phyloP scores from a whole-genome alignment of 2,329 filamentous ascomycete genomes.

The Clonostachys rhizophaga region DNA sequence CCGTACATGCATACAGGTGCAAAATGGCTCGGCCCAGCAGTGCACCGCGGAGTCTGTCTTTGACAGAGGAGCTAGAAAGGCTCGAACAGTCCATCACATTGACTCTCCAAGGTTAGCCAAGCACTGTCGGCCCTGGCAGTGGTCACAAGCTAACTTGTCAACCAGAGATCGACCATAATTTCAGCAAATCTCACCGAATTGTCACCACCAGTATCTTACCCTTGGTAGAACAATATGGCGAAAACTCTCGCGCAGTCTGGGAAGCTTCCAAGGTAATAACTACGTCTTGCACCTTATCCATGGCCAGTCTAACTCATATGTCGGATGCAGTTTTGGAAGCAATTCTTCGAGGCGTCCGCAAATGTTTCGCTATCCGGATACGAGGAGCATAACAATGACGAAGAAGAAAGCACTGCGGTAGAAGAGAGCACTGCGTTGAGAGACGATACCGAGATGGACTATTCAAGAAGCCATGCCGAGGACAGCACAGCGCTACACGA shows the following conservation, averaged over 20 bases:
- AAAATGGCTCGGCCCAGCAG: slow-evolving; percentile 44
- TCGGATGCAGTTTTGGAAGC: slow-evolving; percentile 83
- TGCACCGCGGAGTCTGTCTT: slow-evolving; percentile 57
- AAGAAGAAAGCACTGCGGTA: slow-evolving; percentile 50
- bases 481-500: slow-evolving; percentile 28
- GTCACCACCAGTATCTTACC: slow-evolving; percentile 92
- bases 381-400: slow-evolving; percentile 71
- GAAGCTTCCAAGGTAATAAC: slow-evolving; percentile 79
- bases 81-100: slow-evolving; percentile 96
- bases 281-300: neutral
- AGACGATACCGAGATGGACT: slow-evolving; percentile 48
- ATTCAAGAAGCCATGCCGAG: slow-evolving; percentile 35
- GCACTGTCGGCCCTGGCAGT: slow-evolving; percentile 1
- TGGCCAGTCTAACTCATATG: neutral
- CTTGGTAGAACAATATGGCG: slow-evolving; percentile 90
- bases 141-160: neutral
- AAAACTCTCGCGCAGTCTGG: slow-evolving; percentile 92
- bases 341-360: slow-evolving; percentile 98
- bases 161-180: slow-evolving; percentile 95
- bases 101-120: slow-evolving; percentile 73
- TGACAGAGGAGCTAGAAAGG: slow-evolving; percentile 94
- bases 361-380: slow-evolving; percentile 96
- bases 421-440: slow-evolving; percentile 51
- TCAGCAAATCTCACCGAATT: slow-evolving; percentile 92
- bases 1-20: neutral